Conservation (phyloP, 139 green algal species). For the Micractinium conductrix region DNA sequence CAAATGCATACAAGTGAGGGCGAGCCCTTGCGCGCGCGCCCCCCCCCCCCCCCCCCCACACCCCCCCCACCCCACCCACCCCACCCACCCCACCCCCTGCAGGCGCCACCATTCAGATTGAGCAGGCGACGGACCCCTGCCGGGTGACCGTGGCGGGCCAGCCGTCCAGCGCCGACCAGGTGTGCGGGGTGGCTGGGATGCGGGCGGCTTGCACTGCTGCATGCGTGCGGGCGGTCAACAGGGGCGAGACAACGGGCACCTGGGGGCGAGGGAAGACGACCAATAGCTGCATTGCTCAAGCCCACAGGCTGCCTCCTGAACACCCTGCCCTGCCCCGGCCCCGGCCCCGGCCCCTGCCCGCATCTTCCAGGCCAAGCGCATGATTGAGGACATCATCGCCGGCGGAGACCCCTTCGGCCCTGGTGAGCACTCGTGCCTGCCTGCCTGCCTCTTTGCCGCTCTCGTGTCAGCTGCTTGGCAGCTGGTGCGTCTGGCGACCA, state of each 20-base stretch:
- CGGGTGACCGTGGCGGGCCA: slow-evolving; percentile 88
- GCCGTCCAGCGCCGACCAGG: slow-evolving; percentile 45
- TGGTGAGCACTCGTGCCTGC: not conserved
- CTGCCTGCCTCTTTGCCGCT: not conserved
- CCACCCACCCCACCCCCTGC: slow-evolving; percentile 56
- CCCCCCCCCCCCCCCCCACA: no score
- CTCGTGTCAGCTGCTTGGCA: not conserved
- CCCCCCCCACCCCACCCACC: no score
- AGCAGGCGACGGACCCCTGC: slow-evolving; percentile 70
- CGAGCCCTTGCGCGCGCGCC: not conserved
- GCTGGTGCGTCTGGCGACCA: not conserved
- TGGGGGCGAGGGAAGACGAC: not conserved
- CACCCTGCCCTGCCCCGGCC: no score
- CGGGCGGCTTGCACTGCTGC: no score
- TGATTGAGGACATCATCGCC: slow-evolving; percentile 47
- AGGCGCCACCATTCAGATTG: slow-evolving; percentile 69
- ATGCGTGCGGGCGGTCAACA: no score
- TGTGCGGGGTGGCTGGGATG: no score
- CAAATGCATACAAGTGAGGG: no score
- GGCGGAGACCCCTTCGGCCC: slow-evolving; percentile 44
- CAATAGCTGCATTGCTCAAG: no score
- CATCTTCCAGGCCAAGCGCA: slow-evolving; percentile 32
- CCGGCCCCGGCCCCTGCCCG: not conserved
- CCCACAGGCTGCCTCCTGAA: no score
- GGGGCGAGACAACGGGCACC: no score